Evolutionary conservation across 2,329 filamentous ascomycete species (phyloP).

Genomic region (Stagonosporopsis rhizophila): DNA sequence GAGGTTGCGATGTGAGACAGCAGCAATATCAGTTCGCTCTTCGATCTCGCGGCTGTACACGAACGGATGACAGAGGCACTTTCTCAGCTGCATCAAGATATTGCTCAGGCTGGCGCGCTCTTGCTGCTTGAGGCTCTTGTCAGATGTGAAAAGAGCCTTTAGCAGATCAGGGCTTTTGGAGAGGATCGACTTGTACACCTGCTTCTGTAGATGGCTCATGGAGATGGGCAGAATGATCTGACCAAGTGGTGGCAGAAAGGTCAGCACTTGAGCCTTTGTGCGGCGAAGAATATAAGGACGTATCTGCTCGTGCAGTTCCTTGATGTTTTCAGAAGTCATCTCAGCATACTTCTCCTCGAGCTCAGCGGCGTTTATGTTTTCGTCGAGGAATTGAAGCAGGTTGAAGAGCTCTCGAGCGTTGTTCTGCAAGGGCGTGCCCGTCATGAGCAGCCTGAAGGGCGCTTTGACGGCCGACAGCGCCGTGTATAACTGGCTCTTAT

Average conservation of each 20-base stretch:
- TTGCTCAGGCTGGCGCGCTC: constrained; percentile 89
- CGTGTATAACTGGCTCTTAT: constrained; percentile 80
- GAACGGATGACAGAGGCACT: constrained; percentile 95
- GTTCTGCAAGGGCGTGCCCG: constrained; percentile 90
- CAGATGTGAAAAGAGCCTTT: constrained; percentile 79
- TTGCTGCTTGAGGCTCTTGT: constrained; percentile 63
- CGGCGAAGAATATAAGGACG: constrained; percentile 74
- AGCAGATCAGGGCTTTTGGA: constrained; percentile 90
- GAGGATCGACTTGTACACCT: constrained; percentile 91
- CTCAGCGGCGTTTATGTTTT: constrained; percentile 69
- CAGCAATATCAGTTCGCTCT: constrained; percentile 71
- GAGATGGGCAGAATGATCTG: constrained; percentile 96
- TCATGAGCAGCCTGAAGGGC: constrained; percentile 85
- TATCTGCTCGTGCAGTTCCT: constrained; percentile 81
- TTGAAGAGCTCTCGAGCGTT: constrained; percentile 96
- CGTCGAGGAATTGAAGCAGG: constrained; percentile 91
- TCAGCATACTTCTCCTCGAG: constrained; percentile 78
- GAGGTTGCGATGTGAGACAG: constrained; percentile 76
- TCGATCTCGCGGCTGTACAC: constrained; percentile 92
- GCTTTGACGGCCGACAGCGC: constrained; percentile 76
- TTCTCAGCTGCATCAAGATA: constrained; percentile 92
- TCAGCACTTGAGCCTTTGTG: constrained; percentile 89
- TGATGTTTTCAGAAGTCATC: constrained; percentile 83
- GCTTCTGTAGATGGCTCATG: constrained; percentile 93
- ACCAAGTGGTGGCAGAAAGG: constrained; percentile 89